A percentile compares a stretch with the other conserved stretches of the same genome.
These are phyloP conservation scores for Angophora floribunda DNA, from an alignment of 345 rosid species.

Conservation along the genomic window DNA sequence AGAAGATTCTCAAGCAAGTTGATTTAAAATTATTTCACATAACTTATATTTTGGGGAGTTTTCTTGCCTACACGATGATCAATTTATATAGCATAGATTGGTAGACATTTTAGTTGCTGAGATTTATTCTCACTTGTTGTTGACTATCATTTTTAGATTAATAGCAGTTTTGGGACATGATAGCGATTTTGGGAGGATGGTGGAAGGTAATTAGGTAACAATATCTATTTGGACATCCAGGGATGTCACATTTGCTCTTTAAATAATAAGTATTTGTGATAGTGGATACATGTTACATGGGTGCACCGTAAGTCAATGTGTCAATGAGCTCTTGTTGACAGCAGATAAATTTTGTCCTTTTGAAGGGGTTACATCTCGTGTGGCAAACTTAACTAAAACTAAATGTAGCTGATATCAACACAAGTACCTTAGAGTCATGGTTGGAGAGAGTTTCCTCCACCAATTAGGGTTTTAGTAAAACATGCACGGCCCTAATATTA, in stretches of 20 bases:
- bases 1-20: too few relatives aligned
- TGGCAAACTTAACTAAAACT: neutral
- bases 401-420: neutral
- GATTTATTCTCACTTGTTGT: too few relatives aligned
- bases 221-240: too few relatives aligned
- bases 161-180: too few relatives aligned
- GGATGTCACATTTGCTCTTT: neutral
- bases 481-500: neutral
- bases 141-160: too few relatives aligned
- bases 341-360: neutral
- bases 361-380: neutral
- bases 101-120: too few relatives aligned
- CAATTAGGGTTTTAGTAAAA: neutral
- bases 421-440: neutral
- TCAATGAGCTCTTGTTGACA: neutral
- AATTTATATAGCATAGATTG: too few relatives aligned
- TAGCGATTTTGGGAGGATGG: too few relatives aligned
- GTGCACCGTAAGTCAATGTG: neutral
- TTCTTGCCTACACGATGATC: too few relatives aligned
- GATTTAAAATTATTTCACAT: too few relatives aligned
- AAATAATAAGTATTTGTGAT: neutral
- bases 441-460: neutral
- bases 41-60: too few relatives aligned
- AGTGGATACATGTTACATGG: neutral
- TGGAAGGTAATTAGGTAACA: too few relatives aligned